A percentile compares a stretch with the other conserved stretches of the same genome.
These are phyloP conservation scores for Dentiscutata heterogama DNA, from an alignment of 371 early-diverging fungal species.

Conservation along the genomic window DNA sequence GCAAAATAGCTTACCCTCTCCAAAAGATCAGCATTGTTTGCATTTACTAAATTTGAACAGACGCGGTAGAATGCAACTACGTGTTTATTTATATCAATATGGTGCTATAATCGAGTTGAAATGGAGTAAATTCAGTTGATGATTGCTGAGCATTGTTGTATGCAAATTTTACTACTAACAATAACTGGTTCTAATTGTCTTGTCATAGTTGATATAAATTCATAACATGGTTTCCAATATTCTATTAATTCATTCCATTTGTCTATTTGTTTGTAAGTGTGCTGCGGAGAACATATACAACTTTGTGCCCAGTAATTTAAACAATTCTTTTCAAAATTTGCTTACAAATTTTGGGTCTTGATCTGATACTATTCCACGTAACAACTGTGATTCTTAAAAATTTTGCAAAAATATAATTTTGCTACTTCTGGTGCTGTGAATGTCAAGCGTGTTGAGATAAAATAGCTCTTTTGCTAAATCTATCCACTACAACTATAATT, in stretches of 20 bases:
- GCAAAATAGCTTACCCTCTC: too few species aligned
- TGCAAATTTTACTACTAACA: background rate
- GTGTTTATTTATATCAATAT: too few species aligned
- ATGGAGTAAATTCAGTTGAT: conserved; percentile 42
- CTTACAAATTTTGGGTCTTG: conserved; percentile 52
- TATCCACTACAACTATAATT: conserved; percentile 63
- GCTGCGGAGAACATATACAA: background rate
- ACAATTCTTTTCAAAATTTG: conserved; percentile 68
- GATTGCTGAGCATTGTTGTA: conserved; percentile 56
- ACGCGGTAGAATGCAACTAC: too few species aligned
- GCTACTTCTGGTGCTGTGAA: conserved; percentile 45
- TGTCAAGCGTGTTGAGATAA: conserved; percentile 46
- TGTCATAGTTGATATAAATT: conserved; percentile 43
- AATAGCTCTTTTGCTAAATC: conserved; percentile 51
- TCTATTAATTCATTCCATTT: background rate
- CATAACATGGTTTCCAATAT: conserved; percentile 63
- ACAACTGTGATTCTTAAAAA: conserved; percentile 50
- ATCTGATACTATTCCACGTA: conserved; percentile 46
- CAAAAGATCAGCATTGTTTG: too few species aligned
- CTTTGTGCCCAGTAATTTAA: conserved; percentile 52
- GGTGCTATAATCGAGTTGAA: conserved; percentile 19
- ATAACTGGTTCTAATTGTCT: background rate
- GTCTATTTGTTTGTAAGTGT: background rate
- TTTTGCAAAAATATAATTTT: conserved; percentile 44
- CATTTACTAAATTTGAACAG: too few species aligned